Base-by-base conservation (phyloP, 345 rosid species). In the Nasturtium officinale region DNA sequence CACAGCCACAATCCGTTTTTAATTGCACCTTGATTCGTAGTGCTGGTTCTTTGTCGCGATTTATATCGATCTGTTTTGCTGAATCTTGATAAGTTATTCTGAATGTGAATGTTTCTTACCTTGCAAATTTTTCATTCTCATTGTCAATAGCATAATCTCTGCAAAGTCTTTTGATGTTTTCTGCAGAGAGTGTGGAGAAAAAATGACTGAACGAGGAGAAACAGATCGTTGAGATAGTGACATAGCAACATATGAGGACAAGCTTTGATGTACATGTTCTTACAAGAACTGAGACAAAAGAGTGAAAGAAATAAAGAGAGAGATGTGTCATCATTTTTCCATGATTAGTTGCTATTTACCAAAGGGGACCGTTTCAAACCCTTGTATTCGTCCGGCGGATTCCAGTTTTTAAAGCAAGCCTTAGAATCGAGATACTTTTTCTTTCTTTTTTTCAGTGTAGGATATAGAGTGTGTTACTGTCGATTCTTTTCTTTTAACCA, bases 161-260 rank as follows among this genome's bases (percentile, higher is more conserved):
- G 80, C 48, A 71, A 45, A 54, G 46, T 46, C 2, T 1, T 38
- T 58, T 57, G 57, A 17, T 8, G 7, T 42, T 32, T 71, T 64
- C 2, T 57, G 25, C 15, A 50, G 62, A 29, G 71, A 32, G 30
- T 28, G 59, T 50, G 66, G 61, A 56, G 61, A n/a, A 29, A 30
- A 69, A 69, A 63, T 71, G 79, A 69, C 79, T 50, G 33, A 65
- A 50, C 68, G 63, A 77, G 58, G 68, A 77, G 65, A 68, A 77
- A 77, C 76, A 77, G 76, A 77, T 47, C 56, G 76, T 72, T 10
- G 53, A 71, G 80, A 77, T 67, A 77, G 80, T 18, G 80, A 71
- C 62, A 33, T 35, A 65, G 60, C 76, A 65, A 77, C 55, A 30
- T 11, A 62, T 64, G 20, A 38, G 17, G 71, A 69, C 75, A 69